These are phyloP conservation scores for Alternaria arborescens DNA, from an alignment of 2,329 filamentous ascomycete genomes.

Conservation along the genomic window DNA sequence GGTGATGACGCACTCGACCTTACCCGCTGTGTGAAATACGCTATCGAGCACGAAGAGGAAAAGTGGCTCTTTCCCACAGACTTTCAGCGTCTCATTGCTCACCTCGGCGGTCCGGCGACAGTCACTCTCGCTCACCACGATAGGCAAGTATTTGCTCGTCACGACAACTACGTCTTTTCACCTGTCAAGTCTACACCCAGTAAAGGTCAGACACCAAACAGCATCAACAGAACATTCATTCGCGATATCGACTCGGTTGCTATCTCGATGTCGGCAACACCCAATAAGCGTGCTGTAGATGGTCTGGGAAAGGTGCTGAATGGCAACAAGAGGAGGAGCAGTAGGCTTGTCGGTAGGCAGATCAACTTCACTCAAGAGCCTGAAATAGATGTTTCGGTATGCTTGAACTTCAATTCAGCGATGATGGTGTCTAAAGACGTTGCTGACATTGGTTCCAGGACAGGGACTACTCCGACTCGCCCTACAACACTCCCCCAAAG, in stretches of 20 bases:
- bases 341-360: conserved; percentile 17
- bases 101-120: conserved; percentile 24
- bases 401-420: neutral
- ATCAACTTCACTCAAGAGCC: conserved; percentile 15
- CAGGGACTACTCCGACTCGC: conserved; percentile 9
- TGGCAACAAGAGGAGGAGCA: conserved; percentile 17
- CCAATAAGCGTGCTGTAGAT: conserved; percentile 12
- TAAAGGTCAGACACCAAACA: neutral
- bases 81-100: conserved; percentile 27
- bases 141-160: conserved; percentile 27
- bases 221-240: neutral
- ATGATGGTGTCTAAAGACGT: neutral
- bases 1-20: conserved; percentile 41
- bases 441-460: conserved; percentile 12
- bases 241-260: neutral
- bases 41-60: conserved; percentile 29
- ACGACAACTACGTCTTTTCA: conserved; percentile 8
- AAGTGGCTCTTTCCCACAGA: conserved; percentile 38
- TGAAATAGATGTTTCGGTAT: conserved; percentile 16
- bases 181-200: neutral
- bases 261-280: neutral
- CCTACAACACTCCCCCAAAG: conserved; percentile 19
- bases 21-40: conserved; percentile 36
- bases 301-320: neutral
- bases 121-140: conserved; percentile 30